These are phyloP conservation scores for Diospyros lotus DNA, from an alignment of 148 eudicot species.

Conservation along the genomic window DNA sequence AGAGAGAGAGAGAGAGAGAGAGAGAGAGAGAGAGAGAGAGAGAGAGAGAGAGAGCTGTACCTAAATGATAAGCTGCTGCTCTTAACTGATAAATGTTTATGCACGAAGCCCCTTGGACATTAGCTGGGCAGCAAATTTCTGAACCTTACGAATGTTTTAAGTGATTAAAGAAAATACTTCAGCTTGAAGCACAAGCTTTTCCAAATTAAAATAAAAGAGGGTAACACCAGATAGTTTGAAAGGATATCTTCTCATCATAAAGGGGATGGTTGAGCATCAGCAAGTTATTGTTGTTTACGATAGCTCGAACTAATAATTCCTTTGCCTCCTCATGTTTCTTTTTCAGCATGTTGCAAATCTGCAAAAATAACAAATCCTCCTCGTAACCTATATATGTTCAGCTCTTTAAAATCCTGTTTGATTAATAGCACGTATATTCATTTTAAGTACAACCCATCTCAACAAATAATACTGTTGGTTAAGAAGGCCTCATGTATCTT, in stretches of 20 bases:
- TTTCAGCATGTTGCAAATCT: slow-evolving; percentile 75
- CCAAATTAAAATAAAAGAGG: neutral
- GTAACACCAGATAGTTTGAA: slow-evolving; percentile 8
- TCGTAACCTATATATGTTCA: neutral
- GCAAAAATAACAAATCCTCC: slow-evolving; percentile 14
- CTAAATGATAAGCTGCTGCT: slow-evolving; percentile 12
- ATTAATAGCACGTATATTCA: neutral
- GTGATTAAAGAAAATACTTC: slow-evolving; percentile 37
- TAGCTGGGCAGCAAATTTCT: slow-evolving; percentile 51
- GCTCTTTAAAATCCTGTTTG: neutral
- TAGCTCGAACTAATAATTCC: slow-evolving; percentile 71
- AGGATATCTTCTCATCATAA: slow-evolving; percentile 78
- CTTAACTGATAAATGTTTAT: slow-evolving; percentile 5
- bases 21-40: neutral
- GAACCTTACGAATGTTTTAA: slow-evolving; percentile 43
- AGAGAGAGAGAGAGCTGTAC: slow-evolving; percentile 10
- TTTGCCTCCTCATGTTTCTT: slow-evolving; percentile 97
- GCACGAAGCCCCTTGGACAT: slow-evolving; percentile 25
- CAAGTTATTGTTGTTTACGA: slow-evolving; percentile 77
- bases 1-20: neutral
- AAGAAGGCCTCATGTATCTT: neutral
- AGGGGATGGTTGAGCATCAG: slow-evolving; percentile 81
- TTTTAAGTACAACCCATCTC: neutral
- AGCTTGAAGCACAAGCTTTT: neutral
- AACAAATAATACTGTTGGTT: neutral